Percentiles rank a stretch among this genome's conserved stretches.
These are phyloP conservation scores for Vanrija pseudolonga DNA, from an alignment of 1,284 basidiomycete species.

Conservation along the genomic window DNA sequence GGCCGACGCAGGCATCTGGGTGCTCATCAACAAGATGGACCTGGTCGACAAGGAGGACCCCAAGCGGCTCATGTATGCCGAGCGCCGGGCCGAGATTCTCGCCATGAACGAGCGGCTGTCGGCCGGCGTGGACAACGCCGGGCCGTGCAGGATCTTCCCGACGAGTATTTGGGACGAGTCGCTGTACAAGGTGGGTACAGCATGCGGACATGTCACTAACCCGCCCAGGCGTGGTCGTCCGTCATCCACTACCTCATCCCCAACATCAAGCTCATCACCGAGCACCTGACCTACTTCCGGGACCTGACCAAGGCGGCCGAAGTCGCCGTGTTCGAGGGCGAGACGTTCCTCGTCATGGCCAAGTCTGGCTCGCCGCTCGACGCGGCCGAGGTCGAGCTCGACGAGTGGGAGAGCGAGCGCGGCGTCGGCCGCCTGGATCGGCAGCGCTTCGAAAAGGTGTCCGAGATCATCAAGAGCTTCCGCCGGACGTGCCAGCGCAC, in stretches of 20 bases:
- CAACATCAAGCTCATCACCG: conserved; percentile 80
- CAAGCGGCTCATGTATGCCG: conserved; percentile 59
- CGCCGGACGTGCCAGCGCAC: conserved; percentile 73
- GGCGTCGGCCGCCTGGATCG: conserved; percentile 61
- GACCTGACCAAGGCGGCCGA: conserved; percentile 83
- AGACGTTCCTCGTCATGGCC: conserved; percentile 95
- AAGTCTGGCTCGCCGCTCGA: conserved; percentile 48
- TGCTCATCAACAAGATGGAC: conserved; percentile 97
- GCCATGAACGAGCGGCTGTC: conserved; percentile 57
- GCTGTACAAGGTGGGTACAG: conserved; percentile 73
- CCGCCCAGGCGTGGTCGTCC: conserved; percentile 83
- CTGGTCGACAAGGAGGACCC: conserved; percentile 58
- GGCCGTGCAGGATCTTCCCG: conserved; percentile 58
- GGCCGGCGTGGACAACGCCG: conserved; percentile 27
- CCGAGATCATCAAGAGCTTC: conserved; percentile 91
- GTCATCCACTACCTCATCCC: conserved; percentile 97
- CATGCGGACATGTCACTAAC: background rate
- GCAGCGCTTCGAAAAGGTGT: conserved; percentile 91
- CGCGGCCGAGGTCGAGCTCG: conserved; percentile 36
- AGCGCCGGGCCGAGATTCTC: conserved; percentile 65
- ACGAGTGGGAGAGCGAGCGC: conserved; percentile 33
- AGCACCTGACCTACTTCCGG: conserved; percentile 79
- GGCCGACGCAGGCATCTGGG: conserved; percentile 76
- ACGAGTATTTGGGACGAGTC: conserved; percentile 98
- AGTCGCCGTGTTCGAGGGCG: conserved; percentile 92